phyloP scores from a whole-genome alignment of 495 filamentous ascomycete species.

The Hypomontagnella submonticulosa region DNA sequence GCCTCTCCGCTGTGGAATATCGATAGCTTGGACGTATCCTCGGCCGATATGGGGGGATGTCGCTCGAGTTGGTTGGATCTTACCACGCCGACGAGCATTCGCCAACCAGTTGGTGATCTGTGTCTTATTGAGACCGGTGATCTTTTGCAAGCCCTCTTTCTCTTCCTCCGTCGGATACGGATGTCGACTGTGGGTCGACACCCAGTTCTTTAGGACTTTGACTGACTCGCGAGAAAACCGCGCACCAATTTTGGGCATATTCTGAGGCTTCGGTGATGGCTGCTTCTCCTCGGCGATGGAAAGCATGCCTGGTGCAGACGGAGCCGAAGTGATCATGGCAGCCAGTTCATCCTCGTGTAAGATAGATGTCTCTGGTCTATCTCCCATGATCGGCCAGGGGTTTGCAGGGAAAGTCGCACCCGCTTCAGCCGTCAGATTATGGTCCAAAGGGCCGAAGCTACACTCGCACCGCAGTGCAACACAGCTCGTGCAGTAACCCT shows the following conservation, averaged over 20 bases:
- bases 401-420: constrained; percentile 54
- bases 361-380: constrained; percentile 55
- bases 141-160: constrained; percentile 75
- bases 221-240: constrained; percentile 78
- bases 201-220: constrained; percentile 81
- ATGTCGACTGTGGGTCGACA: constrained; percentile 75
- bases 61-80: constrained; percentile 69
- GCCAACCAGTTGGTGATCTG: constrained; percentile 91
- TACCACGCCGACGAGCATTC: constrained; percentile 81
- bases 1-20: constrained; percentile 68
- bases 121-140: constrained; percentile 77
- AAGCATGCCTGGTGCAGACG: constrained; percentile 62
- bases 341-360: constrained; percentile 61
- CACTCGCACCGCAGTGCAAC: constrained; percentile 78
- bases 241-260: constrained; percentile 60
- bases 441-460: constrained; percentile 65
- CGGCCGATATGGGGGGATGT: constrained; percentile 66
- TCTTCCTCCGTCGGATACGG: constrained; percentile 86
- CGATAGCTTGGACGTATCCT: constrained; percentile 67
- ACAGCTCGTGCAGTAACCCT: constrained; percentile 79
- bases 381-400: constrained; percentile 59
- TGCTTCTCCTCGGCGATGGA: constrained; percentile 52
- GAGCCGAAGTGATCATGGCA: constrained; percentile 53
- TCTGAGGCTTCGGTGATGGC: constrained; percentile 29
- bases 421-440: constrained; percentile 41